Evolutionary conservation across 1,284 basidiomycete genomes (phyloP).

Genomic region (Exsudoporus floridanus): DNA sequence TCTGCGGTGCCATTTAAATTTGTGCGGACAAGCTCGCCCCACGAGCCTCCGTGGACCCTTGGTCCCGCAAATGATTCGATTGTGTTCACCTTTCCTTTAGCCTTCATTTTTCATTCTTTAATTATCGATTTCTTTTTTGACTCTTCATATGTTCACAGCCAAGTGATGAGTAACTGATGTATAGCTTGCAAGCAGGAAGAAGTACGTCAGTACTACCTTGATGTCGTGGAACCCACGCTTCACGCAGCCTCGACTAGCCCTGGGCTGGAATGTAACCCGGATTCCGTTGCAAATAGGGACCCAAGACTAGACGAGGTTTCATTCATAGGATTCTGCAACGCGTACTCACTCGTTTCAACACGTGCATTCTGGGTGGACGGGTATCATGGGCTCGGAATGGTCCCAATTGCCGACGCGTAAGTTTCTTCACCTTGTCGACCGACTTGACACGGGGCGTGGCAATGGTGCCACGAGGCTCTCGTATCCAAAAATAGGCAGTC

Average conservation of each 20-base stretch:
- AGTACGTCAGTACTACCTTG: conserved; percentile 48
- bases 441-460: conserved; percentile 7
- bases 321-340: conserved; percentile 59
- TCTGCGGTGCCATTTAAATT: conserved; percentile 7
- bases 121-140: conserved; percentile 8
- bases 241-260: conserved; percentile 29
- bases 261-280: conserved; percentile 2
- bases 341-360: conserved; percentile 82
- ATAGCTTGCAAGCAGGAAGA: conserved; percentile 40
- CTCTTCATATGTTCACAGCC: conserved; percentile 8
- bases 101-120: conserved; percentile 5
- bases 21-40: conserved; percentile 2
- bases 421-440: conserved; percentile 32
- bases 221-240: conserved; percentile 41
- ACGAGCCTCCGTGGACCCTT: conserved; percentile 18
- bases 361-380: conserved; percentile 86
- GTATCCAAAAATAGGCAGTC: conserved; percentile 12
- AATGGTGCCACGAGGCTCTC: conserved; percentile 21
- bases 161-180: conserved; percentile 17
- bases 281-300: conserved; percentile 1
- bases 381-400: conserved; percentile 84
- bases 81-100: conserved; percentile 10
- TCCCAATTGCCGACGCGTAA: conserved; percentile 85
- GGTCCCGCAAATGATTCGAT: conserved; percentile 12
- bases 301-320: conserved; percentile 24